Evolutionary conservation across 2,329 filamentous ascomycete species (phyloP), one percentile per base, ranked within the genome.

Genomic region (Ceratocystis albifundus): DNA sequence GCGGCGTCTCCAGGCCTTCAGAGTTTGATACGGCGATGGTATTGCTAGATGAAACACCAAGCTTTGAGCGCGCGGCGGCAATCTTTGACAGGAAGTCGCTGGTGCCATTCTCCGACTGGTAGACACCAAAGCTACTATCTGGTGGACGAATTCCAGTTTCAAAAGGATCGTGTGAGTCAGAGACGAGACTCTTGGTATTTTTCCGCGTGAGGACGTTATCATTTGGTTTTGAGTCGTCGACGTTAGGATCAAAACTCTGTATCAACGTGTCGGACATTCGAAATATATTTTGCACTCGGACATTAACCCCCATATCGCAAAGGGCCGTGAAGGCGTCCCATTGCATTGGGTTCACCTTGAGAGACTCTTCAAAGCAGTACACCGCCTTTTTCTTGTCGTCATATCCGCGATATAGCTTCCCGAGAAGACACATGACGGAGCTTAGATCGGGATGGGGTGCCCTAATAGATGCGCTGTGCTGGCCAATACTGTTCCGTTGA

Each of bases 321-420:
- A 99, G 81, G 17, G 85, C 88, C 25, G 87, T 86, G 72, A 97
- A 97, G 0, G 93, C 92, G 79, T 99, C 94, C 94, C 94, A 99
- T 84, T 96, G 94, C 75, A 97, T 93, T 1, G 94, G 92, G 72
- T 97, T 99, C 65, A 86, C 75, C 76, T 92, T 95, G 71, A 99
- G 78, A 4, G 92, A 85, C 68, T 95, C 90, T 70, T 96, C 90
- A 73, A 94, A 97, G 74, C 85, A 90, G 70, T 88, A 84, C 17
- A 93, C 85, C 6, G 94, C 92, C 75, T 89, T 91, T 71, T 88
- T 88, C 72, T 88, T 88, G 71, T 89, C 82, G 71, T 96, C 88
- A 71, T 94, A 87, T 1, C 84, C 89, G 62, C 88, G 85, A 77
- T 91, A 93, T 32, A 99, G 79, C 76, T 95, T 96, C 30, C 90